Evolutionary conservation across 352 stramenopile species (phyloP).

Genomic region (Pythium vanterpoolii): DNA sequence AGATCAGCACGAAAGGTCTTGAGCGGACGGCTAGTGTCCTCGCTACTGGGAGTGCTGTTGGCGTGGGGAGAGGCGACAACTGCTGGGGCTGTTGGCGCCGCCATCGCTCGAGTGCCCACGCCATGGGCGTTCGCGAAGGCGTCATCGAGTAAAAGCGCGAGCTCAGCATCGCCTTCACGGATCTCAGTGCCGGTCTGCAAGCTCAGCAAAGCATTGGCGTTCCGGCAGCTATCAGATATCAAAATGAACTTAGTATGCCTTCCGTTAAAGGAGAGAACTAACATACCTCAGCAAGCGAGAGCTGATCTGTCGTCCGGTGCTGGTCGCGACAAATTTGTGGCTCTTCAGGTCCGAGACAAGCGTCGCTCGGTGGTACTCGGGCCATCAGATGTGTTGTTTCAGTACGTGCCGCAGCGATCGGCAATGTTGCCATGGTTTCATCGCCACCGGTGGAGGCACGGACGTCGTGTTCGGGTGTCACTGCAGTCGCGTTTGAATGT

Average conservation of each 20-base stretch:
- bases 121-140: slow-evolving; percentile 40
- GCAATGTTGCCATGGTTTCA: too few relatives aligned
- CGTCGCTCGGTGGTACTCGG: slow-evolving; percentile 93
- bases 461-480: too few relatives aligned
- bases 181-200: slow-evolving; percentile 82
- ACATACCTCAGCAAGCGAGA: slow-evolving; percentile 86
- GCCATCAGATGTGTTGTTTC: too few relatives aligned
- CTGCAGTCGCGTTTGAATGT: too few relatives aligned
- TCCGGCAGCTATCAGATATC: slow-evolving; percentile 41
- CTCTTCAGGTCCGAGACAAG: slow-evolving; percentile 52
- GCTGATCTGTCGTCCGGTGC: slow-evolving; percentile 92
- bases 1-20: slow-evolving; percentile 62
- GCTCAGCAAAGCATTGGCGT: slow-evolving; percentile 90
- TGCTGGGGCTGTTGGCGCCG: background rate
- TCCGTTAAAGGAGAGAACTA: background rate
- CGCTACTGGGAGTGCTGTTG: background rate
- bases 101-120: background rate
- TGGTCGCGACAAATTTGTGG: slow-evolving; percentile 81
- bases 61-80: background rate
- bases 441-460: too few relatives aligned
- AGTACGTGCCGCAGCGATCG: too few relatives aligned
- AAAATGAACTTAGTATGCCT: background rate
- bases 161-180: slow-evolving; percentile 45
- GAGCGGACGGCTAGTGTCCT: slow-evolving; percentile 5
- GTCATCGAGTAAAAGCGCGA: slow-evolving; percentile 46